These are phyloP conservation scores for Xylariaceae sp. DNA, from an alignment of 2,329 filamentous ascomycete species.

Conservation along the genomic window DNA sequence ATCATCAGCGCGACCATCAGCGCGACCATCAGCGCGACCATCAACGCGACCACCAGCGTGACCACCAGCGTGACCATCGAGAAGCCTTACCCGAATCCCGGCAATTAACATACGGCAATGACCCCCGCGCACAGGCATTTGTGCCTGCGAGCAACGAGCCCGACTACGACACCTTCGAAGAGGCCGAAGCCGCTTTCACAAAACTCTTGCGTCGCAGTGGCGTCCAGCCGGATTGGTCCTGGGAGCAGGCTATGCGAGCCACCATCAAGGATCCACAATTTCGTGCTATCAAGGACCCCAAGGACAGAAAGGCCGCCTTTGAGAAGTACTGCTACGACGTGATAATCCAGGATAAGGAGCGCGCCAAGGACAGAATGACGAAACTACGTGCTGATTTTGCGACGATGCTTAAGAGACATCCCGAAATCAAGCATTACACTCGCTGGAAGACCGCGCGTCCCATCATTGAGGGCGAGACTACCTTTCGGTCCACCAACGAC, in stretches of 20 bases:
- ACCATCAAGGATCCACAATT: conserved; percentile 90
- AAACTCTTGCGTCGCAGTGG: conserved; percentile 81
- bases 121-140: conserved; percentile 50
- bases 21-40: conserved; percentile 29
- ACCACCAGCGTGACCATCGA: conserved; percentile 28
- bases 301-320: conserved; percentile 82
- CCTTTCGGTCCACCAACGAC: conserved; percentile 84
- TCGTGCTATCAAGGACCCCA: conserved; percentile 85
- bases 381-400: conserved; percentile 92
- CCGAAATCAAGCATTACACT: conserved; percentile 94
- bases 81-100: conserved; percentile 45
- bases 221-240: conserved; percentile 86
- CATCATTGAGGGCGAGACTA: conserved; percentile 90
- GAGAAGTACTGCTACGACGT: conserved; percentile 92
- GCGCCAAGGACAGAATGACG: conserved; percentile 82
- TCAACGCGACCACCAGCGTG: conserved; percentile 26
- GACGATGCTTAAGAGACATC: conserved; percentile 91
- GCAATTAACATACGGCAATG: conserved; percentile 50
- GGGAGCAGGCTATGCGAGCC: conserved; percentile 80
- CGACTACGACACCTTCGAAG: conserved; percentile 71
- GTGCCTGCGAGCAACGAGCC: conserved; percentile 62
- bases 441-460: conserved; percentile 93
- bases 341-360: conserved; percentile 86
- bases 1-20: conserved; percentile 25
- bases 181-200: conserved; percentile 87